Conservation (phyloP, 805 yeast genomes). For the Lipomyces sp. region DNA sequence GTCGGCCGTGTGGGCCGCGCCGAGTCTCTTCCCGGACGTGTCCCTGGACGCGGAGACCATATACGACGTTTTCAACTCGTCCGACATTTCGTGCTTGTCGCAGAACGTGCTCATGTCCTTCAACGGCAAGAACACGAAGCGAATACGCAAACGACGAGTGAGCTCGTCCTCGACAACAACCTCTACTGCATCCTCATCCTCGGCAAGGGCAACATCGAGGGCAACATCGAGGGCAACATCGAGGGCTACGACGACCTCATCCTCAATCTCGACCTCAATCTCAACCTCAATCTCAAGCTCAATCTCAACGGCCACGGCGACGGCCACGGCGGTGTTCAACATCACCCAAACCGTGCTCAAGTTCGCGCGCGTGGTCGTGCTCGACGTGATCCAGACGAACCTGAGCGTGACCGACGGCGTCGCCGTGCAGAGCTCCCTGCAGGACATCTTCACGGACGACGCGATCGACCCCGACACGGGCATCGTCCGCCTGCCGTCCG, state of each 20-base stretch:
- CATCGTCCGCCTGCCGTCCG: too few species aligned
- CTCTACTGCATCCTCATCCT: too few species aligned
- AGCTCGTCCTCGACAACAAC: too few species aligned
- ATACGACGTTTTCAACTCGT: constrained; percentile 1
- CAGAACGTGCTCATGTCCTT: constrained; percentile 26
- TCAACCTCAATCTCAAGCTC: neutral
- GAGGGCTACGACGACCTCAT: too few species aligned
- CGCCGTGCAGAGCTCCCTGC: constrained; percentile 8
- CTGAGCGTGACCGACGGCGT: constrained; percentile 16
- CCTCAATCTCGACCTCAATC: too few species aligned
- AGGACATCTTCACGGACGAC: constrained; percentile 13
- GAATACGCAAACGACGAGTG: neutral
- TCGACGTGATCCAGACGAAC: constrained; percentile 20
- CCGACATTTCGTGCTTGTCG: constrained; percentile 11
- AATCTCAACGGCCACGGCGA: neutral
- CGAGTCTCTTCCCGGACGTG: constrained; percentile 2
- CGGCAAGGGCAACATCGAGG: too few species aligned
- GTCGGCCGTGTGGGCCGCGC: neutral
- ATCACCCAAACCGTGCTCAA: constrained; percentile 8
- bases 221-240: too few species aligned
- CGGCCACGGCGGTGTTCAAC: neutral
- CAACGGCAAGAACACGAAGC: neutral
- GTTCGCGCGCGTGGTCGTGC: constrained; percentile 15
- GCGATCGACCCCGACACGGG: constrained; percentile 8
- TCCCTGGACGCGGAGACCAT: constrained; percentile 1